Evolutionary conservation across 1,284 basidiomycete genomes (phyloP), one percentile per base, ranked within the genome.

Genomic region (Tilletia walkeri): DNA sequence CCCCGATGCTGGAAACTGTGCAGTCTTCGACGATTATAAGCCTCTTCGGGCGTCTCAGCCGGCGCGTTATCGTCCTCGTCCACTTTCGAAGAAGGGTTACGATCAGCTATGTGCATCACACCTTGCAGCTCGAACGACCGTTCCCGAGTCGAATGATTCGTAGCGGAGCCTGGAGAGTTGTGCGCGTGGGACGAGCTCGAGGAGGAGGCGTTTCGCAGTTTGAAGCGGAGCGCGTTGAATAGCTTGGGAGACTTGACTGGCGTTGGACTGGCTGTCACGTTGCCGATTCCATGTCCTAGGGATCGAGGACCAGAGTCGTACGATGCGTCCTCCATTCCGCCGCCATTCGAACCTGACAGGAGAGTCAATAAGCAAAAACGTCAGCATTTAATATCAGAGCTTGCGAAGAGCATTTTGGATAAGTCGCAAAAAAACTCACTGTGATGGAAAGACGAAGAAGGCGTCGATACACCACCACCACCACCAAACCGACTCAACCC

Each of bases 91-190:
- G 56, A n/a, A 24, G 56, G 6, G 36, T 30, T 30, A 9, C 24
- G 20, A 18, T 61, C 56, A 5, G 56, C 56, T 5, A 61, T 61
- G 24, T 61, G 56, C 56, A 61, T 61, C 24, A 61, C 56, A 18
- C 56, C 56, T 34, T 61, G 56, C 56, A 18, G n/a, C 6, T 53
- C 50, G 20, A 53, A 53, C 10, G 16, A n/a, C 6, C 50, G 50
- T 16, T 53, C 18, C 16, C 50, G 18, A 7, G 16, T 53, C 18
- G 50, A 53, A 7, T 10, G n/a, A 4, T 24, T 9, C 20, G 50
- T 24, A 7, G 50, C 18, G 24, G n/a, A 20, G 24, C 50, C 50
- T 7, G 10, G 50, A 6, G 18, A 10, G 56, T 38, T 9, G 36
- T 61, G 53, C 24, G 24, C 16, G 30, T 61, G 56, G 18, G 56